Conservation (phyloP, 202 grass and related monocot genomes). For the Schoenoplectus tabernaemontani region DNA sequence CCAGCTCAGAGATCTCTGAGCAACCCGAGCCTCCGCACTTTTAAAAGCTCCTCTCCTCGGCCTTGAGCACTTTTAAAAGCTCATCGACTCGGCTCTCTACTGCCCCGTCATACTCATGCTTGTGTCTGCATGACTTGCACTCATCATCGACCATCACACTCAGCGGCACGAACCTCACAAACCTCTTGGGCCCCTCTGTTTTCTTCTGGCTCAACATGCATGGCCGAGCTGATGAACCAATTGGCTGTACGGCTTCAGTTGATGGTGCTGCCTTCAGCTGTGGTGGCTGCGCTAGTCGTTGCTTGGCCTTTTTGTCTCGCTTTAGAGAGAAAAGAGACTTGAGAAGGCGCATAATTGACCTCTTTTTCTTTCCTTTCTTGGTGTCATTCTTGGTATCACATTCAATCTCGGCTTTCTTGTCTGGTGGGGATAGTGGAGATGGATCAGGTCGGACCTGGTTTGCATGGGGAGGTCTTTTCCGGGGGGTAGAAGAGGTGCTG, state of each 20-base stretch:
- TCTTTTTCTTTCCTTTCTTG: slow-evolving; percentile 18
- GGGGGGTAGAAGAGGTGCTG: slow-evolving; percentile 29
- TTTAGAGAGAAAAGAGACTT: slow-evolving; percentile 52
- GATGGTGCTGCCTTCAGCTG: not conserved
- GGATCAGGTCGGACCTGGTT: slow-evolving; percentile 46
- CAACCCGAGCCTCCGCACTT: slow-evolving; percentile 55
- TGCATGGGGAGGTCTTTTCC: slow-evolving; percentile 19
- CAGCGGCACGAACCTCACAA: slow-evolving; percentile 70
- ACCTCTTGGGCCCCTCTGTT: slow-evolving; percentile 32
- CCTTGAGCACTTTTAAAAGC: slow-evolving; percentile 45
- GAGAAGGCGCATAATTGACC: slow-evolving; percentile 48
- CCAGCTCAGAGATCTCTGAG: slow-evolving; percentile 80
- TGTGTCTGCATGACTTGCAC: slow-evolving; percentile 17
- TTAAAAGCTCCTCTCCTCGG: slow-evolving; percentile 34
- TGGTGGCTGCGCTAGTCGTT: not conserved
- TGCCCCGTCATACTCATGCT: slow-evolving; percentile 6
- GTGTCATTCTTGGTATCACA: not conserved
- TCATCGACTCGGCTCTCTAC: slow-evolving; percentile 52
- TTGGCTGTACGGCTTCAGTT: slow-evolving; percentile 16
- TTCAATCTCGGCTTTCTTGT: not conserved
- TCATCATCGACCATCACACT: slow-evolving; percentile 47
- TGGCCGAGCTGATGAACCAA: slow-evolving; percentile 43
- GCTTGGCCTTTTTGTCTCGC: not conserved
- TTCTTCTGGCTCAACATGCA: slow-evolving; percentile 42
- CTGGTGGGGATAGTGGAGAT: not conserved